These are phyloP conservation scores for Nicotiana undulata DNA, from an alignment of 257 asterid genomes.

Conservation along the genomic window DNA sequence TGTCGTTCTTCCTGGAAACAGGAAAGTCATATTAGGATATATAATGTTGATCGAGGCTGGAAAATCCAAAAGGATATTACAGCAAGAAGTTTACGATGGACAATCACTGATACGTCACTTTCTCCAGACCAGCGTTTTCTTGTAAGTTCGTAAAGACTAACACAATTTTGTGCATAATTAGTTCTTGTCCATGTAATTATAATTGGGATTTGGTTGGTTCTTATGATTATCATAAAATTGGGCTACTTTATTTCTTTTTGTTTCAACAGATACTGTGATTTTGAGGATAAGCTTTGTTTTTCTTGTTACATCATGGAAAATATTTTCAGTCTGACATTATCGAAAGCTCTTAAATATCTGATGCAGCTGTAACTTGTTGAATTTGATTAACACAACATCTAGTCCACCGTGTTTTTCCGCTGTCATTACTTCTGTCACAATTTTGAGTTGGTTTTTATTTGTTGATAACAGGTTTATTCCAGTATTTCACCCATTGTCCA, in stretches of 20 bases:
- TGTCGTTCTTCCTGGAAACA: slow-evolving; percentile 16
- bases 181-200: not conserved
- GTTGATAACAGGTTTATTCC: slow-evolving; percentile 58
- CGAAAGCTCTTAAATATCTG: not conserved
- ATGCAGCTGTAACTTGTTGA: not conserved
- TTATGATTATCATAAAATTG: not conserved
- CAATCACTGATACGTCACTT: slow-evolving; percentile 86
- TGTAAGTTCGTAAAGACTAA: slow-evolving; percentile 35
- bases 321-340: not conserved
- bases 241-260: not conserved
- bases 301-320: not conserved
- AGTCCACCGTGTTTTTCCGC: not conserved
- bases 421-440: not conserved
- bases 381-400: not conserved
- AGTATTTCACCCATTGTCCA: slow-evolving; percentile 84
- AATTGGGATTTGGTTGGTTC: not conserved
- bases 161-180: slow-evolving; percentile 3
- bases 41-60: slow-evolving; percentile 76
- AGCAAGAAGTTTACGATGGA: slow-evolving; percentile 87
- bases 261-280: not conserved
- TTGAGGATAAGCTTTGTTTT: not conserved
- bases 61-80: slow-evolving; percentile 72
- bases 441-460: not conserved
- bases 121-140: slow-evolving; percentile 87
- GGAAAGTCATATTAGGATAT: slow-evolving; percentile 83